Conservation (phyloP, 2,329 filamentous ascomycete species). For the Monilinia fructigena region DNA sequence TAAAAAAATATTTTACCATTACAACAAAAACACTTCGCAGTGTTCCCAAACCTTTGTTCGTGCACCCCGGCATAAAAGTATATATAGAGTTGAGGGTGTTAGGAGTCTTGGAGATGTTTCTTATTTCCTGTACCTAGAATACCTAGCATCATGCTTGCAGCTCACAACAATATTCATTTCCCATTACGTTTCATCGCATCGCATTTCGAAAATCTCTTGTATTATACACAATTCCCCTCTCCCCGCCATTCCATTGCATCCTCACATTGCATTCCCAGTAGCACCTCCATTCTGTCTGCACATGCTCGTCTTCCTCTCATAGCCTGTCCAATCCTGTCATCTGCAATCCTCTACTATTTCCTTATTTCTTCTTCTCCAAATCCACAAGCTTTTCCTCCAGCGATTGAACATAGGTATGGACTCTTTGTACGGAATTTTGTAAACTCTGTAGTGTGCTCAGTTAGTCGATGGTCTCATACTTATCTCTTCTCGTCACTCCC, state of each 20-base stretch:
- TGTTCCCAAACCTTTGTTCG: background rate
- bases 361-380: slow-evolving; percentile 61
- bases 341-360: background rate
- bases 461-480: background rate
- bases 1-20: no score
- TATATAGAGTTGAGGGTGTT: background rate
- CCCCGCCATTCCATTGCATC: background rate
- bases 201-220: slow-evolving; percentile 3
- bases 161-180: slow-evolving; percentile 6
- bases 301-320: no score
- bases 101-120: slow-evolving; percentile 9
- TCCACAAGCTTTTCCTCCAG: slow-evolving; percentile 77
- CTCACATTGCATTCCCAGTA: background rate
- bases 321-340: no score
- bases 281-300: no score
- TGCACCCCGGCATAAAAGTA: background rate
- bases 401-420: slow-evolving; percentile 78
- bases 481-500: no score
- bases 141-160: background rate
- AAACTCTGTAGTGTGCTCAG: slow-evolving; percentile 59
- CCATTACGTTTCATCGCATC: slow-evolving; percentile 5
- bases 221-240: slow-evolving; percentile 15
- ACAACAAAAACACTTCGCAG: no score
- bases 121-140: slow-evolving; percentile 8
- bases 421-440: slow-evolving; percentile 80